Evolutionary conservation across 345 rosid species (phyloP).

Genomic region (rapeseed (Brassica napus)): DNA sequence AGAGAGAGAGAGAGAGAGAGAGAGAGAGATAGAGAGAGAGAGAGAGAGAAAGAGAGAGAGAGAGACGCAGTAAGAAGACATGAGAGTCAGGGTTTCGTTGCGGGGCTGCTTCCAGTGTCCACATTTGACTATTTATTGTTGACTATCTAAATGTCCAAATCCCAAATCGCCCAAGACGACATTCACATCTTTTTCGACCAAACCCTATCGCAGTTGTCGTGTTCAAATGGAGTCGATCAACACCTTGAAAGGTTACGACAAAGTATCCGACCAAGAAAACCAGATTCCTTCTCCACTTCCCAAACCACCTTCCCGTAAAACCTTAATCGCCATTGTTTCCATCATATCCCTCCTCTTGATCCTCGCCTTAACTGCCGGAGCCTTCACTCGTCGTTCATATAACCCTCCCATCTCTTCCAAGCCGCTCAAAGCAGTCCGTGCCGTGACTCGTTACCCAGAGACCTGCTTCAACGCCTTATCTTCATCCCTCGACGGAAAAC

Average conservation of each 20-base stretch:
- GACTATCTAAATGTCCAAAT: no score
- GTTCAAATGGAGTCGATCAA: slow-evolving; percentile 40
- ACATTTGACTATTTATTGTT: no score
- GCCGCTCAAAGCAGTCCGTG: slow-evolving; percentile 51
- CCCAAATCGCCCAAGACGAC: no score
- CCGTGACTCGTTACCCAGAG: slow-evolving; percentile 60
- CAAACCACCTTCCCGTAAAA: slow-evolving; percentile 32
- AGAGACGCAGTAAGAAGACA: no score
- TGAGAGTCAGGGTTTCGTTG: no score
- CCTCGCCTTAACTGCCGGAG: slow-evolving; percentile 43
- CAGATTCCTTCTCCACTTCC: slow-evolving; percentile 38
- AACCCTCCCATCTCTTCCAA: not conserved
- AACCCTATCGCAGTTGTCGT: no score
- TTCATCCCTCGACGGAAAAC: slow-evolving; percentile 38
- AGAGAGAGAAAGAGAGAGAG: no score
- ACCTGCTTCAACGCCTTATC: slow-evolving; percentile 62
- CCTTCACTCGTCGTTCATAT: slow-evolving; percentile 34
- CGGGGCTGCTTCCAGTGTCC: no score
- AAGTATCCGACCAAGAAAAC: slow-evolving; percentile 49
- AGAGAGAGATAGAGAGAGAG: no score
- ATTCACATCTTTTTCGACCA: no score
- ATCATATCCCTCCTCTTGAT: slow-evolving; percentile 48
- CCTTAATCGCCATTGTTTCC: slow-evolving; percentile 41
- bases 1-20: no score
- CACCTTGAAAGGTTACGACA: slow-evolving; percentile 65